These are phyloP conservation scores for Penicillium lividum DNA, from an alignment of 495 filamentous ascomycete genomes.

Conservation along the genomic window DNA sequence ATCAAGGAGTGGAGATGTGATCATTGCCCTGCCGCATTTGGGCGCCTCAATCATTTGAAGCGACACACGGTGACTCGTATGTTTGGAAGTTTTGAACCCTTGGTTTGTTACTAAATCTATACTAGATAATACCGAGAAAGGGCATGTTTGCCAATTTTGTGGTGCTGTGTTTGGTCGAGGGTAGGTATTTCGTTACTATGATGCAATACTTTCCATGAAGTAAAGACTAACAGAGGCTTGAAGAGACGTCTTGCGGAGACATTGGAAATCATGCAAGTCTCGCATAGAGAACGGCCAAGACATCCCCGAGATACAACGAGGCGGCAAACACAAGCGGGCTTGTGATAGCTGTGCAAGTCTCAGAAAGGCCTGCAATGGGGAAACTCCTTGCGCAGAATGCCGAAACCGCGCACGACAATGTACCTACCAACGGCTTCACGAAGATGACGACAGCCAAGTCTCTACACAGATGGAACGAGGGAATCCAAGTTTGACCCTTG, in stretches of 20 bases:
- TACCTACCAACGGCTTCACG: slow-evolving; percentile 31
- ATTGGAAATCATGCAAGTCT: slow-evolving; percentile 38
- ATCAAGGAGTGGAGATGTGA: slow-evolving; percentile 30
- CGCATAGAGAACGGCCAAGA: slow-evolving; percentile 24
- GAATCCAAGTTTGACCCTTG: background rate
- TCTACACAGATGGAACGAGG: background rate
- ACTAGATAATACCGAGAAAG: slow-evolving; percentile 26
- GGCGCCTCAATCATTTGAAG: slow-evolving; percentile 35
- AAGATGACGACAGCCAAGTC: background rate
- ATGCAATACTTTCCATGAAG: background rate
- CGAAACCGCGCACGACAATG: slow-evolving; percentile 26
- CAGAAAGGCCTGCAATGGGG: slow-evolving; percentile 35
- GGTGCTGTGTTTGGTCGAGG: slow-evolving; percentile 33
- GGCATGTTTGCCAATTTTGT: slow-evolving; percentile 33
- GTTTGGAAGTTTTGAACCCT: slow-evolving; percentile 1
- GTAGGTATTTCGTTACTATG: slow-evolving; percentile 22
- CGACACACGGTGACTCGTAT: slow-evolving; percentile 34
- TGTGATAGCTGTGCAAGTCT: slow-evolving; percentile 40
- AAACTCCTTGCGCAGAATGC: slow-evolving; percentile 33
- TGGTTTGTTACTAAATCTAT: background rate
- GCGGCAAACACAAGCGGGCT: slow-evolving; percentile 37
- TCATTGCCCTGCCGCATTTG: slow-evolving; percentile 31
- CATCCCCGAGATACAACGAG: slow-evolving; percentile 30
- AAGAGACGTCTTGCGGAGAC: slow-evolving; percentile 36
- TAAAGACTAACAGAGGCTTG: background rate